Conservation (phyloP, 192 early-diverging fungal species). For the Pilobolus umbonatus region DNA sequence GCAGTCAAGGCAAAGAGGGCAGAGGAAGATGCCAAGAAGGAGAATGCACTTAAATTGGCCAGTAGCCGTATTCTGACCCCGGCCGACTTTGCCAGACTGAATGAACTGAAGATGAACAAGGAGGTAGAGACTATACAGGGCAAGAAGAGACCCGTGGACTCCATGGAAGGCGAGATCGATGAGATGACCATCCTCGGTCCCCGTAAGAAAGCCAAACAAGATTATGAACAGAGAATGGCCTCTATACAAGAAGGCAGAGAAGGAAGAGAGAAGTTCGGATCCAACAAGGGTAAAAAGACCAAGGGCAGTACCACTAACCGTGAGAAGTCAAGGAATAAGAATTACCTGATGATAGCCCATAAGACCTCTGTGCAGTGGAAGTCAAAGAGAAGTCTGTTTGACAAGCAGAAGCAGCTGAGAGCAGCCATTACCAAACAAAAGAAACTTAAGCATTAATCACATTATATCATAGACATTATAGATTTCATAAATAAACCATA, state of each 20-base stretch:
- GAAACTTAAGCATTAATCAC: constrained; percentile 52
- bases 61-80: constrained; percentile 76
- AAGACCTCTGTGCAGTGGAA: constrained; percentile 75
- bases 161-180: constrained; percentile 27
- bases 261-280: constrained; percentile 87
- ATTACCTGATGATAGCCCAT: constrained; percentile 93
- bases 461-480: too few species aligned
- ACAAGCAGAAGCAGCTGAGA: constrained; percentile 63
- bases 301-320: constrained; percentile 79
- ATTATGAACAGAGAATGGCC: constrained; percentile 86
- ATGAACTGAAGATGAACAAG: constrained; percentile 64
- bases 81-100: constrained; percentile 86
- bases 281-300: constrained; percentile 81
- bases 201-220: constrained; percentile 80
- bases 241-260: constrained; percentile 88
- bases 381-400: constrained; percentile 66
- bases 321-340: constrained; percentile 92
- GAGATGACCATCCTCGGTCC: constrained; percentile 48
- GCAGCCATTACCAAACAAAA: constrained; percentile 64
- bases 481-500: too few species aligned
- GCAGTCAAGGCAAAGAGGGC: constrained; percentile 34
- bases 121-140: constrained; percentile 44
- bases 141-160: constrained; percentile 22
- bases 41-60: constrained; percentile 40
- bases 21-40: constrained; percentile 44